A percentile compares a stretch with the other conserved stretches of the same genome.
Evolutionary conservation across 257 asterid species (phyloP).

Genomic region (Solanum verrucosum): DNA sequence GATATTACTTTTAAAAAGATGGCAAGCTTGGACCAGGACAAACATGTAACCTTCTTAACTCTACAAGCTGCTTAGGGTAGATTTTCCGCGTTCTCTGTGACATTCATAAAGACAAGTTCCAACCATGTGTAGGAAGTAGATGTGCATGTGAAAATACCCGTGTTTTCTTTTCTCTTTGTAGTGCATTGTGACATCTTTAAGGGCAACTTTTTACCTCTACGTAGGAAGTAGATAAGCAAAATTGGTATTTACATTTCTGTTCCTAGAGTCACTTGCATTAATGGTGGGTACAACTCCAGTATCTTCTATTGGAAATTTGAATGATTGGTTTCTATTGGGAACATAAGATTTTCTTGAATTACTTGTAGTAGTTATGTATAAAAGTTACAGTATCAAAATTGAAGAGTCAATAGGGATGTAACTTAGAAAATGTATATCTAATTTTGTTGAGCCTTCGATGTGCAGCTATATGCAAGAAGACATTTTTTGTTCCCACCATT

Average conservation of each 20-base stretch:
- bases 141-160: not conserved
- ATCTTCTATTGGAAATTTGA: not conserved
- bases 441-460: not conserved
- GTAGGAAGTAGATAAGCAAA: not conserved
- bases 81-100: not conserved
- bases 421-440: not conserved
- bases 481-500: constrained; percentile 84
- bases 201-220: not conserved
- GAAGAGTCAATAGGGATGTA: not conserved
- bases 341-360: not conserved
- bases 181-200: not conserved
- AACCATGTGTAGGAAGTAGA: not conserved
- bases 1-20: not conserved
- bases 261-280: not conserved
- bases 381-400: not conserved
- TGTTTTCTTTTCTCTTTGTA: not conserved
- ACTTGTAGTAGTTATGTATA: not conserved
- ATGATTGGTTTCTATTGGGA: not conserved
- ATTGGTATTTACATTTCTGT: not conserved
- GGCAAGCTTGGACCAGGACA: not conserved
- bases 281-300: not conserved
- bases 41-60: not conserved
- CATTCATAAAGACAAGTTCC: not conserved
- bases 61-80: not conserved
- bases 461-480: constrained; percentile 91